Conservation (phyloP, 305 asterid genomes). For the Nicotiana rustica region DNA sequence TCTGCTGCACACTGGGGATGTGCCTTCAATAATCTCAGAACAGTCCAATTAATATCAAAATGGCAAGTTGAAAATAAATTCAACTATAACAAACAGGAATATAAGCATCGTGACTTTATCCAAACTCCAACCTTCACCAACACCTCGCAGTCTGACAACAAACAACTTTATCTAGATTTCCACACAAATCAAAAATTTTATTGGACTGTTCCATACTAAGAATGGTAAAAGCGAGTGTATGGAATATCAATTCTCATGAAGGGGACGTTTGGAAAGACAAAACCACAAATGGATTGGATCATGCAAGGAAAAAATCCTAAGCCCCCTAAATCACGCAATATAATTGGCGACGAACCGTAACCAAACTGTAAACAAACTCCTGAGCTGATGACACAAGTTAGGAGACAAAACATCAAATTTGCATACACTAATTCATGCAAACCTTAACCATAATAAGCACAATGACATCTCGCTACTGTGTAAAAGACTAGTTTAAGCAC, state of each 20-base stretch:
- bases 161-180: background rate
- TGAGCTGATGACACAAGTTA: background rate
- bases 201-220: slow-evolving; percentile 5
- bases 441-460: slow-evolving; percentile 17
- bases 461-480: background rate
- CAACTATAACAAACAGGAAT: slow-evolving; percentile 25
- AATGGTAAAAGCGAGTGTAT: background rate
- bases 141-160: background rate
- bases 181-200: slow-evolving; percentile 7
- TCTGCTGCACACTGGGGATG: slow-evolving; percentile 10
- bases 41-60: slow-evolving; percentile 6
- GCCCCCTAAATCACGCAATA: background rate
- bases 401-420: background rate
- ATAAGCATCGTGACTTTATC: background rate
- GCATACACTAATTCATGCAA: background rate
- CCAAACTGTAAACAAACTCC: background rate
- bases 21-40: background rate
- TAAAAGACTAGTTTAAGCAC: slow-evolving; percentile 4
- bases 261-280: background rate
- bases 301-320: slow-evolving; percentile 2
- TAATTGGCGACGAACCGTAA: background rate
- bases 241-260: background rate
- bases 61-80: background rate
- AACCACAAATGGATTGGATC: background rate
- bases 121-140: slow-evolving; percentile 20